Evolutionary conservation across 1,139 yeast genomes (phyloP).

Genomic region (Nakaseomyces kungkrabaensis): DNA sequence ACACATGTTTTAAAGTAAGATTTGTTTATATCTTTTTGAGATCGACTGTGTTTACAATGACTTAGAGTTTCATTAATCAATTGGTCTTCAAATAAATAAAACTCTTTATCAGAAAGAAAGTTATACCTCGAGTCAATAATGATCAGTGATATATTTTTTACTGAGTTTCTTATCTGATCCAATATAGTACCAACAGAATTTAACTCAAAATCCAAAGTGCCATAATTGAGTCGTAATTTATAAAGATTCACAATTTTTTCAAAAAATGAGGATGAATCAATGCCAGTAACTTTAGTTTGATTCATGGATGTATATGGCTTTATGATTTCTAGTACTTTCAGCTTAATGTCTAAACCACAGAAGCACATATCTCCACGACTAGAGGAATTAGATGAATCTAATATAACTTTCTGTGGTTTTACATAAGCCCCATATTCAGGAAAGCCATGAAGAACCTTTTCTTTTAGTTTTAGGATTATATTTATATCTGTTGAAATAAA

Average conservation of each 20-base stretch:
- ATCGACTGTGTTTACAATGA: neutral
- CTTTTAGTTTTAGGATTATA: slow-evolving; percentile 20
- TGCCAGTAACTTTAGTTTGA: slow-evolving; percentile 8
- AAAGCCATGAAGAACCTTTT: slow-evolving; percentile 33
- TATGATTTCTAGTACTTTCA: slow-evolving; percentile 17
- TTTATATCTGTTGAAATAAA: slow-evolving; percentile 41
- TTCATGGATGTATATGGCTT: slow-evolving; percentile 15
- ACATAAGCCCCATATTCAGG: slow-evolving; percentile 49
- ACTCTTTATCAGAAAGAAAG: neutral
- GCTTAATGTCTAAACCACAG: slow-evolving; percentile 21
- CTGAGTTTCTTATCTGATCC: slow-evolving; percentile 15
- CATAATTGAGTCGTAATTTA: slow-evolving; percentile 20
- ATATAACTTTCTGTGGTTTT: slow-evolving; percentile 42
- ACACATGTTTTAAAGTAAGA: neutral
- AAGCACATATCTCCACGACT: slow-evolving; percentile 10
- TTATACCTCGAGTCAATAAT: neutral
- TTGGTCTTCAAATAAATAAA: neutral
- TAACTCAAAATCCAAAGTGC: slow-evolving; percentile 15
- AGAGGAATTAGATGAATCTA: slow-evolving; percentile 6
- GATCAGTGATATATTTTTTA: slow-evolving; percentile 6
- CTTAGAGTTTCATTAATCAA: neutral
- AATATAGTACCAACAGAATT: slow-evolving; percentile 13
- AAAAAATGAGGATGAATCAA: neutral
- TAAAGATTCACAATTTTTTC: slow-evolving; percentile 8
- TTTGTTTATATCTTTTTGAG: neutral